phyloP scores from a whole-genome alignment of 371 early-diverging fungal genomes.

The Mortierella sp. region DNA sequence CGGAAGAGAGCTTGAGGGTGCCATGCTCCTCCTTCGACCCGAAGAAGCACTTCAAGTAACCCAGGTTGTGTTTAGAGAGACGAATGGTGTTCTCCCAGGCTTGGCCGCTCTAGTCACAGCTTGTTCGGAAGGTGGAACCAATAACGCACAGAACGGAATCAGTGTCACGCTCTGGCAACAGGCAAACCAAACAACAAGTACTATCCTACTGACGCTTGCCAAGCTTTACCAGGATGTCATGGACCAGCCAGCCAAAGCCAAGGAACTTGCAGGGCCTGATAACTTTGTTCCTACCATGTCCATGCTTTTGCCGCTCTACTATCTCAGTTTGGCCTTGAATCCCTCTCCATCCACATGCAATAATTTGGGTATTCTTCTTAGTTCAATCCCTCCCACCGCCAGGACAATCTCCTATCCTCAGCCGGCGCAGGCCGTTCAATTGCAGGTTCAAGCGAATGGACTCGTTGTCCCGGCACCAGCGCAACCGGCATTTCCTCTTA shows the following conservation, averaged over 20 bases:
- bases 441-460: conserved; percentile 40
- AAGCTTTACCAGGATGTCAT: conserved; percentile 87
- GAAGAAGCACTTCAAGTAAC: conserved; percentile 71
- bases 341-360: conserved; percentile 92
- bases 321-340: conserved; percentile 79
- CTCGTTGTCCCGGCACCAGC: conserved; percentile 53
- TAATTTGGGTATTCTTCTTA: conserved; percentile 87
- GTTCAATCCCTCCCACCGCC: conserved; percentile 72
- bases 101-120: conserved; percentile 51
- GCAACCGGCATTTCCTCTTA: conserved; percentile 53
- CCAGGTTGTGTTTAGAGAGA: conserved; percentile 67
- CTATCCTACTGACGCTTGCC: conserved; percentile 83
- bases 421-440: conserved; percentile 51
- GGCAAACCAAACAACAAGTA: conserved; percentile 81
- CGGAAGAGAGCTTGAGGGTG: conserved; percentile 39
- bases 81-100: conserved; percentile 73
- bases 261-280: conserved; percentile 55
- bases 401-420: conserved; percentile 52
- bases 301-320: conserved; percentile 83
- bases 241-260: conserved; percentile 57
- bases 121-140: conserved; percentile 36
- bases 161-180: conserved; percentile 58
- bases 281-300: conserved; percentile 66
- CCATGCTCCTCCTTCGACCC: conserved; percentile 70
- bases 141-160: conserved; percentile 18